These are phyloP conservation scores for Pestalotiopsis sp. DNA, from an alignment of 2,329 filamentous ascomycete genomes.

Conservation along the genomic window DNA sequence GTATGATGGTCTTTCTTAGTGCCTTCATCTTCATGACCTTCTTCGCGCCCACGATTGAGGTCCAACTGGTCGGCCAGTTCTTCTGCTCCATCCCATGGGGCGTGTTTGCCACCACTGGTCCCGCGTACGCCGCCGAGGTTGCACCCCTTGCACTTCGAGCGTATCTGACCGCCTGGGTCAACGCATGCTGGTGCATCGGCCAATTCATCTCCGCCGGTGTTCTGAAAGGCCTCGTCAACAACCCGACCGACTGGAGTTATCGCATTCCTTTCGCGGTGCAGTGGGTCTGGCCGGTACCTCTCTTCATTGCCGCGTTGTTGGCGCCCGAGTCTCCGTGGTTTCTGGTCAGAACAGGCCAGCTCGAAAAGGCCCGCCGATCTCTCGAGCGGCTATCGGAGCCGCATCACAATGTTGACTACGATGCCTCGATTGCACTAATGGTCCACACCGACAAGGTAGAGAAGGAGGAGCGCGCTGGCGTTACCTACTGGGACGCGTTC, in stretches of 20 bases:
- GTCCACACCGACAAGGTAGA: slow-evolving; percentile 49
- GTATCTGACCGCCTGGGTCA: slow-evolving; percentile 27
- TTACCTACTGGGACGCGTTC: slow-evolving; percentile 49
- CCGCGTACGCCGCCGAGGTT: slow-evolving; percentile 30
- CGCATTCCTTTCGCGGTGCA: slow-evolving; percentile 41
- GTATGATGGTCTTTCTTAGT: slow-evolving; percentile 40
- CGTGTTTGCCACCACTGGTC: slow-evolving; percentile 25
- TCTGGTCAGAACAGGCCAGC: slow-evolving; percentile 20
- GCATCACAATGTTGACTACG: slow-evolving; percentile 31
- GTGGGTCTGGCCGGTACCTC: slow-evolving; percentile 39
- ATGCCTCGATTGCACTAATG: slow-evolving; percentile 42
- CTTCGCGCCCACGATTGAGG: slow-evolving; percentile 46
- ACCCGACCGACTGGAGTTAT: slow-evolving; percentile 26
- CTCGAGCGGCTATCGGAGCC: slow-evolving; percentile 7
- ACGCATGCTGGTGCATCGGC: slow-evolving; percentile 26
- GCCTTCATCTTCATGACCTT: slow-evolving; percentile 51
- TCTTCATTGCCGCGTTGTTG: slow-evolving; percentile 9
- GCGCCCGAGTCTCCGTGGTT: slow-evolving; percentile 18
- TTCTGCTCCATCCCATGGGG: slow-evolving; percentile 35
- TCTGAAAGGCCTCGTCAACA: slow-evolving; percentile 23
- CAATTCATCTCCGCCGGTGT: slow-evolving; percentile 28
- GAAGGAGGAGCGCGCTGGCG: slow-evolving; percentile 39
- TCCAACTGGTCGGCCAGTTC: slow-evolving; percentile 47
- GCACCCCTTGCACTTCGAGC: slow-evolving; percentile 26
- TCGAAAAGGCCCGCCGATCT: slow-evolving; percentile 18